Base-by-base conservation (phyloP, 257 asterid species). In the Lycium barbarum region DNA sequence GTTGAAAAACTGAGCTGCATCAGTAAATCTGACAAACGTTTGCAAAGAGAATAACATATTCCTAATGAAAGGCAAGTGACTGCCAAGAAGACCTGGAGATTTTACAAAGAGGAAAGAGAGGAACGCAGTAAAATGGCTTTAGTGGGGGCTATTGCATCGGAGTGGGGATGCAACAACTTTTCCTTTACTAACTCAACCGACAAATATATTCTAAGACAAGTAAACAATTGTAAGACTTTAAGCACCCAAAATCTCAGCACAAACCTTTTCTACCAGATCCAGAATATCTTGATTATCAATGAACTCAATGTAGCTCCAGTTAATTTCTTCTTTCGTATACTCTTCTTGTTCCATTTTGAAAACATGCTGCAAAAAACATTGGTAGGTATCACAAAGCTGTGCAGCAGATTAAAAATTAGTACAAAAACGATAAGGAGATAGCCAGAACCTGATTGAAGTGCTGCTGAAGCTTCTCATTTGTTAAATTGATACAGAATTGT, bases 311-410 rank as follows among this genome's bases (percentile, higher is more conserved):
- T 97, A 97, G 93, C 99, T 97, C 99, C 98, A 97, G 90, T 95
- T 88, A 84, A 97, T 97, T 90, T 97, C 98, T 93, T 97, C 99
- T 89, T 93, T 97, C 7, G 98, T 96, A 81, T 96, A 96, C 91
- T 96, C 99, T 90, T 97, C 99, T 94, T 97, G 99, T 94, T 97
- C 99, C 98, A 94, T 97, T 92, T 97, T 97, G 88, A 97, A 97
- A 83, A 97, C 99, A 59, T 97, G 99, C 99, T 97, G 96, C 83
- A 88, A 88, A 26, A 88, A 84, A 54, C 74, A 88, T 72, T 83
- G 33, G 79, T 78, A 43, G 76, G 73, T 63, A 83, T 89, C 84
- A 89, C 10, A 83, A 54, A 68, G 62, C 79, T 47, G 86, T 49
- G 84, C 26, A 49, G 72, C 82, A 22, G 83, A 54, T 59, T 55